These are phyloP conservation scores for Filobasidium floriforme DNA, from an alignment of 768 basidiomycete genomes.

Conservation along the genomic window DNA sequence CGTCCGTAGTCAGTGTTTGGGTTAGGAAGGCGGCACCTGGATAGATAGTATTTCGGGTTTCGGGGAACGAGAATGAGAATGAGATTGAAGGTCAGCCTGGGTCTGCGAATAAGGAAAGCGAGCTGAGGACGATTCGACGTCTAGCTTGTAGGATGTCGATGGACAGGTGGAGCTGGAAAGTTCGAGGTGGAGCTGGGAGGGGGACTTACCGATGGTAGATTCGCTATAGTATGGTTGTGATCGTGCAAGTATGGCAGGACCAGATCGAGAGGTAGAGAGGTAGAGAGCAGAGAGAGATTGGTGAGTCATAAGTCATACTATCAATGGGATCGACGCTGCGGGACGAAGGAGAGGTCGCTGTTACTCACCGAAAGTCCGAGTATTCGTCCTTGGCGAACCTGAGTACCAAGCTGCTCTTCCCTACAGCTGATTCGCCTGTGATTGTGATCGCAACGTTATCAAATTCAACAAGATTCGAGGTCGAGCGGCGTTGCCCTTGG, in stretches of 20 bases:
- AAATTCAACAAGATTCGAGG: too few species aligned
- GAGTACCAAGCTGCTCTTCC: slow-evolving; percentile 84
- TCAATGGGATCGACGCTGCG: too few species aligned
- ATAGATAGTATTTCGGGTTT: too few species aligned
- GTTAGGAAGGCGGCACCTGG: slow-evolving; percentile 84
- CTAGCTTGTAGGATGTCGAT: too few species aligned
- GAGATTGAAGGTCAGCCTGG: too few species aligned
- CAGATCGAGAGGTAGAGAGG: too few species aligned
- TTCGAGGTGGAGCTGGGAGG: not conserved
- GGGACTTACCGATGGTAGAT: slow-evolving; percentile 38
- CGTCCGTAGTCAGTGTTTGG: slow-evolving; percentile 87
- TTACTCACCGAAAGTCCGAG: slow-evolving; percentile 44
- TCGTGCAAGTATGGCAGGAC: not conserved
- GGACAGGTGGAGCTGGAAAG: too few species aligned
- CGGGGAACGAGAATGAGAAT: not conserved
- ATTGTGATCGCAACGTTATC: not conserved
- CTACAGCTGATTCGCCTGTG: slow-evolving; percentile 91
- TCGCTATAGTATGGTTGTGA: slow-evolving; percentile 32
- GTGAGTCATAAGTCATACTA: too few species aligned
- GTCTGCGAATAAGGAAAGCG: too few species aligned
- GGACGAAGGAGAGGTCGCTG: too few species aligned
- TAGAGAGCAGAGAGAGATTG: not conserved
- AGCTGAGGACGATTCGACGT: too few species aligned
- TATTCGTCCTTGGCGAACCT: slow-evolving; percentile 63
- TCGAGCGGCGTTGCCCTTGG: too few species aligned